Percentiles rank a stretch among this genome's conserved stretches.
Evolutionary conservation across 805 yeast species (phyloP).

Genomic region (Sugiyamaella smithiae): DNA sequence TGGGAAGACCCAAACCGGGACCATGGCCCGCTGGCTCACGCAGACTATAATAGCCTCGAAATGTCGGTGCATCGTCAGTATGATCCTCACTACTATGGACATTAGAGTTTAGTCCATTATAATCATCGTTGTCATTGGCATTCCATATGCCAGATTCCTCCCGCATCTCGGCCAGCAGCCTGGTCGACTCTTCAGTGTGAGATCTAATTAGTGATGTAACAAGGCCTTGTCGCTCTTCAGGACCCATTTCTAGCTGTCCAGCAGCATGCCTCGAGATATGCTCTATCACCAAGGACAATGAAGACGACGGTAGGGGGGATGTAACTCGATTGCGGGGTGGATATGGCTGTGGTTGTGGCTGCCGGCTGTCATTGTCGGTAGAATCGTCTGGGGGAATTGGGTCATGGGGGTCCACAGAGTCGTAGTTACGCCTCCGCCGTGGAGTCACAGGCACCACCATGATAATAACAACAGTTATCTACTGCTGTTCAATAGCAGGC

Average conservation of each 20-base stretch:
- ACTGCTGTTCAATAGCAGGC: too few relatives aligned
- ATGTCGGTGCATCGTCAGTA: too few relatives aligned
- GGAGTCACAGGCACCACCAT: not conserved
- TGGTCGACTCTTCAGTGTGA: constrained; percentile 11
- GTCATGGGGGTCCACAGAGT: not conserved
- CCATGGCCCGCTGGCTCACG: too few relatives aligned
- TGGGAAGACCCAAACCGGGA: too few relatives aligned
- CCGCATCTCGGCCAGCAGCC: constrained; percentile 13
- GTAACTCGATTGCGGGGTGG: too few relatives aligned
- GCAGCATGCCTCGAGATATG: constrained; percentile 2
- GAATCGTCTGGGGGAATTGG: not conserved
- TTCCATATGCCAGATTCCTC: too few relatives aligned
- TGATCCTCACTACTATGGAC: too few relatives aligned
- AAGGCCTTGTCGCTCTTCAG: constrained; percentile 2
- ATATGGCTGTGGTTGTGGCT: not conserved
- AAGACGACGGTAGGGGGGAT: not conserved
- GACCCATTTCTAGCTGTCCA: not conserved
- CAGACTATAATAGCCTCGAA: too few relatives aligned
- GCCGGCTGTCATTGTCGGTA: not conserved
- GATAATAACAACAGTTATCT: too few relatives aligned
- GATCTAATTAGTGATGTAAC: constrained; percentile 10
- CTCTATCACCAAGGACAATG: not conserved
- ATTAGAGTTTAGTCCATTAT: too few relatives aligned
- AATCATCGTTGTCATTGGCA: too few relatives aligned
- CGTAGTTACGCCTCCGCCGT: not conserved